Base-by-base conservation (phyloP, 495 filamentous ascomycete species). In the Chaetomidium leptoderma region DNA sequence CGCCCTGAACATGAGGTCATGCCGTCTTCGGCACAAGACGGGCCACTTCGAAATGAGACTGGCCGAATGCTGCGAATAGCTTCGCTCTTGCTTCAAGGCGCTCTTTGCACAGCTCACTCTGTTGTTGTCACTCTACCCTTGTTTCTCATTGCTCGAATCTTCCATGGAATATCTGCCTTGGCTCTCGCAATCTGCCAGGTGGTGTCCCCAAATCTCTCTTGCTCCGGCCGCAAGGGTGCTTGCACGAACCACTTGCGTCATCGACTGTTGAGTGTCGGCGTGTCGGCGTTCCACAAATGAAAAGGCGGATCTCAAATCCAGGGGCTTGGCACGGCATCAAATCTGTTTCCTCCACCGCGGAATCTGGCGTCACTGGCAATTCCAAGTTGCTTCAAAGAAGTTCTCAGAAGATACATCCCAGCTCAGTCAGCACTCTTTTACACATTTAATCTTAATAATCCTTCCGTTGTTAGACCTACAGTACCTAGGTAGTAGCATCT, bases 171-270 rank as follows among this genome's bases (percentile, higher is more conserved):
- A 32, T 23, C 40, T 6, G 36, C 19, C n/a, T 24, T 19, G 21
- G 7, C 4, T 24, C 7, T 43, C 10, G n/a, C n/a, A n/a, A n/a
- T n/a, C n/a, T n/a, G n/a, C n/a, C n/a, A n/a, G n/a, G n/a, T n/a
- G n/a, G n/a, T n/a, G n/a, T n/a, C n/a, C n/a, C n/a, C n/a, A n/a
- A n/a, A n/a, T n/a, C n/a, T n/a, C n/a, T n/a, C n/a, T n/a, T n/a
- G n/a, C n/a, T n/a, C 24, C 23, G n/a, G 23, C 3, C 4, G 23
- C 23, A 27, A 26, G 24, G 29, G 36, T 9, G 23, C 16, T 10
- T 13, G 55, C 51, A 59, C 51, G 44, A 53, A 17, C 53, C 58
- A 61, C 23, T 49, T 59, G 59, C 59, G 63, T 59, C 63, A 59
- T 62, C 43, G 47, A 21, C 13, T 6, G 21, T 56, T 27, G 21